Conservation (phyloP, 192 early-diverging fungal species). For the Entomortierella chlamydospora region DNA sequence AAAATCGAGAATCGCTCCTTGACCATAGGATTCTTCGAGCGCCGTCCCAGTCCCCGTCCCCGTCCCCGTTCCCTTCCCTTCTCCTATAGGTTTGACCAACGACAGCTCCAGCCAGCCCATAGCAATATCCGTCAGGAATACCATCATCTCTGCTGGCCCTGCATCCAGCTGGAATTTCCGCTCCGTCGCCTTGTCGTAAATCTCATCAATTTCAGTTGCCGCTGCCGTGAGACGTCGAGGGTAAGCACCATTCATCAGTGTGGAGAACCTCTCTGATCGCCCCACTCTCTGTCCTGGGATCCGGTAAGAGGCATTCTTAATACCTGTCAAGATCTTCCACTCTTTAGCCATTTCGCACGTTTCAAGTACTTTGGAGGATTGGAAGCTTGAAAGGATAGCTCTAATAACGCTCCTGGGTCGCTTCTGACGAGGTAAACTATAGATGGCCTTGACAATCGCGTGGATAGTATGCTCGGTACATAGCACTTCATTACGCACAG, state of each 20-base stretch:
- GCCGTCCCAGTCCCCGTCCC: neutral
- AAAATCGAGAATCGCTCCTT: constrained; percentile 11
- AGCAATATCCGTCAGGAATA: constrained; percentile 14
- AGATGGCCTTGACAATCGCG: constrained; percentile 40
- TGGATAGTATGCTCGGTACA: constrained; percentile 20
- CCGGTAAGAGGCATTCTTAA: constrained; percentile 14
- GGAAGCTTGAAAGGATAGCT: constrained; percentile 12
- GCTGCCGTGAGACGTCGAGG: constrained; percentile 18
- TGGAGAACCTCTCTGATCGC: constrained; percentile 27
- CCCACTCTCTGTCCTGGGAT: constrained; percentile 44
- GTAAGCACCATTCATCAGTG: constrained; percentile 21
- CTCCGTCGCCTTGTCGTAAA: neutral
- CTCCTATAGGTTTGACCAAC: neutral
- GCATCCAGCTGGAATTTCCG: constrained; percentile 20
- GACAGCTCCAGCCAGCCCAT: constrained; percentile 20
- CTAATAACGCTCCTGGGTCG: constrained; percentile 15
- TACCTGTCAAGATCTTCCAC: constrained; percentile 31
- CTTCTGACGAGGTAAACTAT: constrained; percentile 13
- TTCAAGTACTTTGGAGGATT: neutral
- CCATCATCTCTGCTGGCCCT: constrained; percentile 38
- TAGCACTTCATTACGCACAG: constrained; percentile 10
- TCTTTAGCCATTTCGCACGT: constrained; percentile 29
- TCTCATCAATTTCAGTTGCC: constrained; percentile 14
- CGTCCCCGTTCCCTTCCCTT: too few relatives aligned
- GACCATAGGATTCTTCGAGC: constrained; percentile 13